These are phyloP conservation scores for Lachancea sp. DNA, from an alignment of 805 yeast genomes.

Conservation along the genomic window DNA sequence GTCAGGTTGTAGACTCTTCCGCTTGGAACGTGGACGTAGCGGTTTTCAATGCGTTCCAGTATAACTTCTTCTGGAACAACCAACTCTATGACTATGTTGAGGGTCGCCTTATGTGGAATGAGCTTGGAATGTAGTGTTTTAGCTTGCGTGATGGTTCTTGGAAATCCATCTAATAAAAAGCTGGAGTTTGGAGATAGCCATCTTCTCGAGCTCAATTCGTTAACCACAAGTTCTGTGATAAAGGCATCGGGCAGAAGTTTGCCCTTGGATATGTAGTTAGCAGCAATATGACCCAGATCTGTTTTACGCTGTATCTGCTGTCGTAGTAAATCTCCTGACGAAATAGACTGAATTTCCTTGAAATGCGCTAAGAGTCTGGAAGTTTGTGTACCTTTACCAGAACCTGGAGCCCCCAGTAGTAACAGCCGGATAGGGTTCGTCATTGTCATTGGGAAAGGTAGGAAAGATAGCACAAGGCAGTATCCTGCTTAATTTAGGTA, in stretches of 20 bases:
- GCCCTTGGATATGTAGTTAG: slow-evolving; percentile 53
- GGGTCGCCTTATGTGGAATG: slow-evolving; percentile 31
- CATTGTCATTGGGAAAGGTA: neutral
- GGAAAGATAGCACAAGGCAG: too few species aligned
- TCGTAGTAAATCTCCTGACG: slow-evolving; percentile 83
- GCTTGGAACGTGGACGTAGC: slow-evolving; percentile 79
- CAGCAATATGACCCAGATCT: slow-evolving; percentile 51
- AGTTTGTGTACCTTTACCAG: slow-evolving; percentile 92
- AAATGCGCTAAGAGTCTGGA: slow-evolving; percentile 51
- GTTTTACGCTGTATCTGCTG: slow-evolving; percentile 52
- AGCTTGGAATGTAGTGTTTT: slow-evolving; percentile 44
- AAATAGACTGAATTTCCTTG: slow-evolving; percentile 50
- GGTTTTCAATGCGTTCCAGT: slow-evolving; percentile 69
- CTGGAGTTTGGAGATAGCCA: slow-evolving; percentile 34
- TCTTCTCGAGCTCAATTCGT: slow-evolving; percentile 36
- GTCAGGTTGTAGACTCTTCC: slow-evolving; percentile 83
- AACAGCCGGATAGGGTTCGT: slow-evolving; percentile 53
- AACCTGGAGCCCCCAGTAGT: slow-evolving; percentile 88
- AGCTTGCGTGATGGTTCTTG: slow-evolving; percentile 76
- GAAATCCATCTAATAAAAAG: slow-evolving; percentile 90
- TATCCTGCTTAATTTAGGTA: too few species aligned
- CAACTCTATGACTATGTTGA: slow-evolving; percentile 78
- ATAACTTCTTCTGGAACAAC: slow-evolving; percentile 84
- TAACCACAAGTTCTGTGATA: slow-evolving; percentile 53
- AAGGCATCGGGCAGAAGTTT: slow-evolving; percentile 64